Evolutionary conservation across 2,329 filamentous ascomycete species (phyloP), one percentile per base, ranked within the genome.

Genomic region (Cytospora piceicola): DNA sequence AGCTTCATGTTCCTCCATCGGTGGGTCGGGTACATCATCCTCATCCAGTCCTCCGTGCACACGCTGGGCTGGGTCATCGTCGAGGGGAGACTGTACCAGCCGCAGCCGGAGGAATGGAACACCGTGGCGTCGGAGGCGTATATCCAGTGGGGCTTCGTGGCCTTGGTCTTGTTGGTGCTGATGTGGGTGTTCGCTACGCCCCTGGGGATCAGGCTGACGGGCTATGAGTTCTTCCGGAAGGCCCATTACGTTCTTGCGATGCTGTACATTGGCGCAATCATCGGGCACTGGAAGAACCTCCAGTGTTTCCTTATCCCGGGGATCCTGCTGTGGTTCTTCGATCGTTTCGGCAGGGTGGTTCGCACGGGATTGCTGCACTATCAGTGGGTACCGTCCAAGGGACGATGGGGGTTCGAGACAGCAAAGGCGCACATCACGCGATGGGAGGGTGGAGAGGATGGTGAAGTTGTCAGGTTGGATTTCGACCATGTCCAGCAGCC

Each of bases 191-290:
- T 87, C 66, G 78, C 75, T 72, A 75, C 83, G 0, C 80, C 81
- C 15, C 82, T 80, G 73, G 88, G 82, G 0, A 90, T 93, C 65
- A 81, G 83, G 11, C 76, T 83, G 57, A 92, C 89, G 0, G 91
- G 91, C 3, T 92, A 94, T 75, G 91, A 93, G 71, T 88, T 90
- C 76, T 93, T 93, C 80, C 84, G 90, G 67, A 92, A 92, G 73
- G 78, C 85, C 0, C 90, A 93, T 73, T 92, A 92, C 70, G 79
- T 92, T 15, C 79, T 93, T 2, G 91, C 90, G 14, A 86, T 90
- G 78, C 75, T 93, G 5, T 94, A 92, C 75, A 85, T 93, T 15
- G 91, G 89, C 5, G 90, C 89, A 3, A 90, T 89, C 75, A 92
- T 89, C 84, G 90, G 84, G 1, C 91, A 94, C 73, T 94, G 90